Base-by-base conservation (phyloP, 2,329 filamentous ascomycete genomes). In the Fusarium citri region DNA sequence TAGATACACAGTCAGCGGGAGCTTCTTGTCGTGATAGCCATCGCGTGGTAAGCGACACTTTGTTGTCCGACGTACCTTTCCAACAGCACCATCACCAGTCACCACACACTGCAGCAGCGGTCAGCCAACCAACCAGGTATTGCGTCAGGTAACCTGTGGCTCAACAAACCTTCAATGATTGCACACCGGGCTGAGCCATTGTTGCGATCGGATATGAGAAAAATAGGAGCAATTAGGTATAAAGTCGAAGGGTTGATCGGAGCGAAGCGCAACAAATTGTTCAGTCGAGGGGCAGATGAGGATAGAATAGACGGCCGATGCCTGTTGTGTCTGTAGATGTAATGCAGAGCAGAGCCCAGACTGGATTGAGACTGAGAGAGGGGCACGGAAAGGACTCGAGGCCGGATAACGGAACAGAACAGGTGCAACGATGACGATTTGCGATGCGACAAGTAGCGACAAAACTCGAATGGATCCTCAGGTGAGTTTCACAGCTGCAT, bases 21-120 rank as follows among this genome's bases (percentile, higher is more conserved):
- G 60, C 40, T 43, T 40, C 34, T 51, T 41, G 45, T 31, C 40
- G 26, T 43, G 23, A 49, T 53, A 26, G 56, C 25, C 18, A 53
- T 41, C 56, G 51, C 42, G 50, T 34, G 40, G 26, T 20, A 22
- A 53, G 49, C 43, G 59, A 55, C 48, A 41, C 22, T 47, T 26
- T 45, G 25, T 47, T 62, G 22, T 41, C 37, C 63, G 55, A 67
- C 77, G 54, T 63, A 97, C 94, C 89, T 99, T 99, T 83, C 96
- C 96, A 77, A 99, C 96, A 80, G 96, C 96, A 93, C 96, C 96
- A 83, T 99, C 96, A 85, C 96, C 96, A 70, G 96, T 98, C 79
- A 99, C 96, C 80, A 99, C 96, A 82, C 96, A 99, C 94, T 98
- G 76, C 65, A 80, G 74, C 72, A 71, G 69, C 66, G 72, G 76